A percentile compares a stretch with the other conserved stretches of the same genome.
These are phyloP conservation scores for Fomitopsis schrenkii DNA, from an alignment of 1,284 basidiomycete species.

Conservation along the genomic window DNA sequence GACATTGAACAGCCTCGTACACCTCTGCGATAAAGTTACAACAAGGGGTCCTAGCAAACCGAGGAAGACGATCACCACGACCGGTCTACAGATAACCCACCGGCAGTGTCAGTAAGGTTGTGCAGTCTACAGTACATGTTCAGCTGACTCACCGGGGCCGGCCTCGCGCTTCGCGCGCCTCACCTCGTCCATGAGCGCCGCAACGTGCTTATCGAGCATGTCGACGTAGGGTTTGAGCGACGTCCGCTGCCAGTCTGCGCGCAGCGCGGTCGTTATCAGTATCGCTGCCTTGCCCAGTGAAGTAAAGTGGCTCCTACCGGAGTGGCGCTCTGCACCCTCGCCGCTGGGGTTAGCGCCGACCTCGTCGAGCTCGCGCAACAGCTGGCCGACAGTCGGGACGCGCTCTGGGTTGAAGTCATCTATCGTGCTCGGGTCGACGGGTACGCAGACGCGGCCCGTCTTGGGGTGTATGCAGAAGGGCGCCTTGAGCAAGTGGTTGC, in stretches of 20 bases:
- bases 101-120: too few species aligned
- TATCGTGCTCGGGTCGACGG: conserved; percentile 77
- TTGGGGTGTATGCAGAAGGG: conserved; percentile 98
- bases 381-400: conserved; percentile 85
- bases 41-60: too few species aligned
- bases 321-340: conserved; percentile 38
- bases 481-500: conserved; percentile 97
- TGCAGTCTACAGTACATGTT: too few species aligned
- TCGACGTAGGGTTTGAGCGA: conserved; percentile 88
- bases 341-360: conserved; percentile 27
- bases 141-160: conserved; percentile 26
- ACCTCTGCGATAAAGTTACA: too few species aligned
- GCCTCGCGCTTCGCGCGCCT: conserved; percentile 47
- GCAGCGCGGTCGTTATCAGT: neutral
- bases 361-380: conserved; percentile 76
- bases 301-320: conserved; percentile 33
- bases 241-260: conserved; percentile 64
- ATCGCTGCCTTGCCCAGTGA: neutral
- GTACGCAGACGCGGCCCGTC: conserved; percentile 94
- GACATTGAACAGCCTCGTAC: too few species aligned
- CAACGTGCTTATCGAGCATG: conserved; percentile 77
- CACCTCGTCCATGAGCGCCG: conserved; percentile 55
- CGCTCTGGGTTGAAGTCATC: conserved; percentile 81
- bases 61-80: too few species aligned
- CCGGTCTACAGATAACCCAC: too few species aligned